Percentiles rank a stretch among this genome's conserved stretches.
Conservation (phyloP, 257 asterid species). For the Solanum medicagineum region DNA sequence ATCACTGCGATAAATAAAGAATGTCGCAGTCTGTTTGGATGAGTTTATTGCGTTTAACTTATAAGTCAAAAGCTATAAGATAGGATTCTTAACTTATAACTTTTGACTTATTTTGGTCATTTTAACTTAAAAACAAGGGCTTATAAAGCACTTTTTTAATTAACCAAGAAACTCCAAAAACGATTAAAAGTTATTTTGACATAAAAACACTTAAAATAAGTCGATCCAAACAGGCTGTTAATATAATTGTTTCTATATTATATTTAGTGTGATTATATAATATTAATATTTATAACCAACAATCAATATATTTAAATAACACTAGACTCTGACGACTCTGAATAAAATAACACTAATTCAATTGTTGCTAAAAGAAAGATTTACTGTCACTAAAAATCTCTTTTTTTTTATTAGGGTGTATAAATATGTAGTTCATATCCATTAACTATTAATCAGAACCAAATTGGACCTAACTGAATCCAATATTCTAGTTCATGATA, state of each 20-base stretch:
- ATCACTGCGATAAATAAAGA: background rate
- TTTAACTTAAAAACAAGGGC: no score
- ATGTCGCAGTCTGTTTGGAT: background rate
- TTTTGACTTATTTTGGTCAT: no score
- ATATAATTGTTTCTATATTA: no score
- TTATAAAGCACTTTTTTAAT: no score
- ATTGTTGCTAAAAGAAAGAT: background rate
- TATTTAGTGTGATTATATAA: background rate
- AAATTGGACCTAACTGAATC: background rate
- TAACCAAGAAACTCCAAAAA: no score
- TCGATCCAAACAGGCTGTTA: no score
- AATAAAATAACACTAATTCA: background rate
- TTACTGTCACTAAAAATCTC: background rate
- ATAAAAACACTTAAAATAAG: no score
- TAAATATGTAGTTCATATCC: background rate
- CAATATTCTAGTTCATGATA: background rate
- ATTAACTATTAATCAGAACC: background rate
- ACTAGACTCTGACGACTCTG: background rate
- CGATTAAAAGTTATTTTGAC: no score
- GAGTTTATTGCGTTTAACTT: no score
- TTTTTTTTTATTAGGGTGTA: background rate
- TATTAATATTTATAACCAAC: background rate
- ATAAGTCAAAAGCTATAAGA: no score
- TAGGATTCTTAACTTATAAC: no score
- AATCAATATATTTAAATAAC: no score